Evolutionary conservation across 495 filamentous ascomycete species (phyloP), one percentile per base, ranked within the genome.

Genomic region (Annulohypoxylon maeteangense): DNA sequence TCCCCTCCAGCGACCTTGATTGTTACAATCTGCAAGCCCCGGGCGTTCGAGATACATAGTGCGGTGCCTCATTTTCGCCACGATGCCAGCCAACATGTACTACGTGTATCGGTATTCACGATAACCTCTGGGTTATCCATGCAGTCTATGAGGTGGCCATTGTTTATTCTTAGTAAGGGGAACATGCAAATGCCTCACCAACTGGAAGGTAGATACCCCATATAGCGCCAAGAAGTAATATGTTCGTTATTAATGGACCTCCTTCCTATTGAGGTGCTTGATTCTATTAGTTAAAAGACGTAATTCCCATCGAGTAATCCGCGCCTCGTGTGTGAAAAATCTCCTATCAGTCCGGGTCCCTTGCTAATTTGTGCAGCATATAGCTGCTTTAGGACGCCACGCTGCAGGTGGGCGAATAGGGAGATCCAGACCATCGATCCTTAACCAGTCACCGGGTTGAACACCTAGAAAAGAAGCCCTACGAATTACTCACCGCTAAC

Each of bases 321-420:
- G 20, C 53, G 27, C 48, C 27, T 53, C 38, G 40, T 22, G 23
- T 53, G 45, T 48, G 56, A 31, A 47, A n/a, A 23, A 6, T 25
- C 54, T 32, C 29, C 38, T 56, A 68, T 68, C 61, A 45, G 18
- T 55, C 47, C 64, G 31, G 55, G 45, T 23, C 70, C 65, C 70
- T 65, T 72, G 65, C 61, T 48, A 25, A 54, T 55, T 51, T 47
- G 64, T 58, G 47, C 64, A 68, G 70, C 70, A 72, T 47, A 65
- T 27, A 60, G 65, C 70, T 62, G 47, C n/a, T 62, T 68, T 67
- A 32, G 70, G 70, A 67, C 38, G 68, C 38, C 63, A 22, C 59
- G 51, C 64, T 72, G 61, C 70, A 68, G 47, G 44, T 42, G 64
- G 47, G 47, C 70, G 70, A 68, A 68, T 65, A 23, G 65, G 55